Evolutionary conservation across 805 yeast genomes (phyloP), one percentile per base, ranked within the genome.

Genomic region (Suhomyces emberorum): DNA sequence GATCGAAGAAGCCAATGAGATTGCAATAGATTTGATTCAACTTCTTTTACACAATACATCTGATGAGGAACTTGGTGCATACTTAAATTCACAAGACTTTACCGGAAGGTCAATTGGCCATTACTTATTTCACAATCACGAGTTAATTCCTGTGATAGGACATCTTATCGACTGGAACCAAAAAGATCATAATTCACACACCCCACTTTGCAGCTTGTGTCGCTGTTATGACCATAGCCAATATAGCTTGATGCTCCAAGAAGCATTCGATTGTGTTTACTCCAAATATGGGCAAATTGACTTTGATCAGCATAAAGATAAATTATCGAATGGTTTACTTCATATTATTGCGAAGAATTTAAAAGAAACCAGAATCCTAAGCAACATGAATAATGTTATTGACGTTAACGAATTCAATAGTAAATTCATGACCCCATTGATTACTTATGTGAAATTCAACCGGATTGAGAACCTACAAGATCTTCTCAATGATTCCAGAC

Each of bases 191-290:
- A 77, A 74, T 41, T 77, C 81, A 0, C 86, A 84, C 47, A 86
- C 97, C 0, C 95, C 97, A 0, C 61, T 91, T 7, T 77, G 83
- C 57, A 73, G 87, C 2, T 59, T 86, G 3, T 79, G 87, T 44
- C 63, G 96, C 37, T 78, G 88, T 44, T 89, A 89, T 57, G 96
- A 88, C 54, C 88, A 84, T 45, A 62, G 75, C 0, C 58, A 77
- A 22, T 89, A 88, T 55, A 53, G 65, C 2, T 51, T 51, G 3
- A 51, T 86, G 47, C 59, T 86, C 4, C 32, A 46, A 12, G 57
- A 52, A 9, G 76, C 79, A 0, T 69, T 83, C 35, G 43, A 52
- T 1, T 60, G 69, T 11, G 77, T 74, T 0, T 54, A 52, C 34
- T 43, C 51, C 3, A 44, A 52, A 16, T 76, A 80, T 74, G 74